Base-by-base conservation (phyloP, 1,284 basidiomycete genomes). In the Tetrapyrgos nigripes region DNA sequence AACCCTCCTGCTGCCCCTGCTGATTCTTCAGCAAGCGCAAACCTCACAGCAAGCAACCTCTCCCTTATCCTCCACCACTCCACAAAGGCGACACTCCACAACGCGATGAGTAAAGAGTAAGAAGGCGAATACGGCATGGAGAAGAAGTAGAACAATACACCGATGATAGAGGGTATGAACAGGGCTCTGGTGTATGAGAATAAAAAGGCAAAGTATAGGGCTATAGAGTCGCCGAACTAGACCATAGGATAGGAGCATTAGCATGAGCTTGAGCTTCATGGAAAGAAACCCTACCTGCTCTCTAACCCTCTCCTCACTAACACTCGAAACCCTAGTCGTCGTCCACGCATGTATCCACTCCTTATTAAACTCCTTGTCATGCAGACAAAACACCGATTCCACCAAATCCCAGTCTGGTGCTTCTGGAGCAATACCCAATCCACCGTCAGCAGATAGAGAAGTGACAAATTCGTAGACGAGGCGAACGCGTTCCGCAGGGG, bases 181-280 rank as follows among this genome's bases (percentile, higher is more conserved):
- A 96, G 83, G 28, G 89, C 87, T 37, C 84, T 83, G 0, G 94
- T 91, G 77, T 98, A 98, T 58, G 86, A 85, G 3, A 88, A 85
- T 10, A 98, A 81, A 77, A 96, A 97, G 54, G 87, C 85, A 73
- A 96, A 97, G 76, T 98, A 97, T 26, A 96, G 83, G n/a, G 94
- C 93, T 14, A 97, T 80, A 1, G 87, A 83, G 67, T 94, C 93
- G 14, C 96, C 94, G 69, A 95, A 96, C 87, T 95, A 63, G n/a
- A 47, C 5, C n/a, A 27, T 31, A 11, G n/a, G n/a, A n/a, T n/a
- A n/a, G n/a, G n/a, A n/a, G n/a, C n/a, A n/a, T n/a, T n/a, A n/a
- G n/a, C n/a, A n/a, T n/a, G n/a, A n/a, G n/a, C n/a, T n/a, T n/a
- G n/a, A n/a, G n/a, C 23, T 14, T 10, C 1, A 23, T 27, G 26